Conservation (phyloP, 2,329 filamentous ascomycete species). For the Trichoderma guizhouense region DNA sequence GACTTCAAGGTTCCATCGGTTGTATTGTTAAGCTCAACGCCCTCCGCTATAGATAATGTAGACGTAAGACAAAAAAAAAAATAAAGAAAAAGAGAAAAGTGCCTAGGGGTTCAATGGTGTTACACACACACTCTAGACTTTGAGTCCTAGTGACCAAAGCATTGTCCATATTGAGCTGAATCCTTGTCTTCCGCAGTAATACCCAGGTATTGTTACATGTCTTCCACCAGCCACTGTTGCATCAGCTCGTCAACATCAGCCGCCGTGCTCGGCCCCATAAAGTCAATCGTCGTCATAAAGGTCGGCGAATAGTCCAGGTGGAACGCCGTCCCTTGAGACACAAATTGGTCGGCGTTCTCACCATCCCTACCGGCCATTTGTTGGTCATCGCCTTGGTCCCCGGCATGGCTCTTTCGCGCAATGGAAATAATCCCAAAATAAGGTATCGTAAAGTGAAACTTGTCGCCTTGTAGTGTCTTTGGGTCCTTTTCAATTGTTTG, state of each 20-base stretch:
- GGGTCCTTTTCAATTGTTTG: not conserved
- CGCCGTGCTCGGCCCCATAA: not conserved
- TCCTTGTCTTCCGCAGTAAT: no score
- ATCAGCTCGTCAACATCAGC: conserved; percentile 8
- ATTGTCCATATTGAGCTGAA: not conserved
- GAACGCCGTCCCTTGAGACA: not conserved
- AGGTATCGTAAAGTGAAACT: conserved; percentile 11
- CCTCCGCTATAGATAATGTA: not conserved
- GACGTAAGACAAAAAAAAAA: not conserved
- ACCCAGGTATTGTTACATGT: not conserved
- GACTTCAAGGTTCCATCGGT: not conserved
- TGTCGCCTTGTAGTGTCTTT: not conserved
- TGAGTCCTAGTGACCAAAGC: not conserved
- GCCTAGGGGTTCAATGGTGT: not conserved
- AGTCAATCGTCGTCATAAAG: conserved; percentile 12
- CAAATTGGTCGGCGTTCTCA: no score
- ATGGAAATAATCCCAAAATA: conserved; percentile 6
- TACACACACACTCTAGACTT: not conserved
- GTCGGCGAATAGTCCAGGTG: not conserved
- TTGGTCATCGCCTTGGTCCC: not conserved
- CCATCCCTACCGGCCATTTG: not conserved
- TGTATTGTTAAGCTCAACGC: not conserved
- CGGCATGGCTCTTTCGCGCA: not conserved
- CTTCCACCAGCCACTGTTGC: conserved; percentile 7
- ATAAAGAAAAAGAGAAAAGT: not conserved